Base-by-base conservation (phyloP, 164 flowering plant species). In the Aristolochia californica region DNA sequence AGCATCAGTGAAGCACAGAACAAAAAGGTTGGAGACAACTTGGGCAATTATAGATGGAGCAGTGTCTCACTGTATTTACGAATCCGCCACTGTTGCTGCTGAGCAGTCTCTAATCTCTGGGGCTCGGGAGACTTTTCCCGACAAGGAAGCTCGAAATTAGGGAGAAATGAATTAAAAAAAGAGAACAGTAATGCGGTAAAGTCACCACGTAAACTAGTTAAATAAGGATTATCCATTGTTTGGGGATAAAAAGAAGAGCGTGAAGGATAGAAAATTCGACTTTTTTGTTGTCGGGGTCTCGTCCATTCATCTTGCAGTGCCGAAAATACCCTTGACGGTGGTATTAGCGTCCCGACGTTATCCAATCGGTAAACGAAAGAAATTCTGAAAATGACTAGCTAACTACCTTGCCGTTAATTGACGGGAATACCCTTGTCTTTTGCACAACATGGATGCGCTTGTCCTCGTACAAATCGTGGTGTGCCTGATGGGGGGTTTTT, bases 71-170 rank as follows among this genome's bases (percentile, higher is more conserved):
- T 18, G 53, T 12, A 58, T 11, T 58, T n/a, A 58, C 61, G 43
- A 18, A 24, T 47, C 44, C 48, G 28, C 61, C 61, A 48, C 53
- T 48, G 27, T 27, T 16, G 18, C 10, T 2, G 61, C 58, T n/a
- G 45, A 53, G 30, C 16, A 22, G 13, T 9, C 13, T 50, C 13
- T 3, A 9, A 22, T 5, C 22, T 18, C 22, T 4, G 22, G 21
- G 4, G 24, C 23, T 18, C 14, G n/a, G n/a, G n/a, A n/a, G n/a
- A n/a, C n/a, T n/a, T 18, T 13, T 21, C 25, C 54, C 24, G 54
- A 51, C 54, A 51, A 18, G 18, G 50, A 15, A 44, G 27, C 49
- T 14, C 24, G 60, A 28, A 48, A 48, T n/a, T 48, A 26, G 61
- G 53, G 45, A 47, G 44, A 48, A 47, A 58, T 17, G 12, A 8